Percentiles rank a stretch among this genome's conserved stretches.
Conservation (phyloP, 495 filamentous ascomycete genomes). For the Amorphotheca resinae region DNA sequence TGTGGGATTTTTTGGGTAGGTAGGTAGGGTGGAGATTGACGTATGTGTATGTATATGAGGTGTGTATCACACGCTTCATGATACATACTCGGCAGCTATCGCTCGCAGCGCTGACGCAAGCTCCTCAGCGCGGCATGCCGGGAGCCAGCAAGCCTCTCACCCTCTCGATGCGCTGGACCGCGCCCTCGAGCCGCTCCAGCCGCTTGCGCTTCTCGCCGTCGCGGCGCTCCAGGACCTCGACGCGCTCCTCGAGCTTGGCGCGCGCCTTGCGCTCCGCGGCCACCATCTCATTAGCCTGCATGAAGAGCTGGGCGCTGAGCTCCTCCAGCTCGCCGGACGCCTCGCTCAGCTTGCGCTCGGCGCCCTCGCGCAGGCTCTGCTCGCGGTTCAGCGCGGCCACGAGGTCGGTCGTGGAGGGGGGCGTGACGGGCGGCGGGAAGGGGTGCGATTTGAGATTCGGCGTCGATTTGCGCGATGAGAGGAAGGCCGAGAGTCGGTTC, state of each 20-base stretch:
- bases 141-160: slow-evolving; percentile 47
- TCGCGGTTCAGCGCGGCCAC: slow-evolving; percentile 62
- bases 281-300: slow-evolving; percentile 97
- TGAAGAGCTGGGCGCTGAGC: slow-evolving; percentile 72
- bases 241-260: slow-evolving; percentile 64
- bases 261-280: slow-evolving; percentile 72
- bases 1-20: no score
- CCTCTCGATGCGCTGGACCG: slow-evolving; percentile 65
- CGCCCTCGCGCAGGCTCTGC: slow-evolving; percentile 53
- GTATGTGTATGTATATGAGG: no score
- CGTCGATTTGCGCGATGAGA: slow-evolving; percentile 45
- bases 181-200: slow-evolving; percentile 63
- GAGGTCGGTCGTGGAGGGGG: slow-evolving; percentile 37
- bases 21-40: no score
- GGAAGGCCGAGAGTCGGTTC: slow-evolving; percentile 50
- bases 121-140: no score
- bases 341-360: slow-evolving; percentile 59
- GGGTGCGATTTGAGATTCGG: slow-evolving; percentile 19
- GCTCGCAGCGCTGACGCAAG: no score
- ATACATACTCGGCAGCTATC: no score
- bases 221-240: slow-evolving; percentile 53
- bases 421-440: slow-evolving; percentile 22
- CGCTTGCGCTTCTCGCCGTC: slow-evolving; percentile 59
- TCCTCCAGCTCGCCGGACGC: slow-evolving; percentile 81
- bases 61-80: no score